Evolutionary conservation across 2,329 filamentous ascomycete genomes (phyloP).

Genomic region (Alternaria tenuissima): DNA sequence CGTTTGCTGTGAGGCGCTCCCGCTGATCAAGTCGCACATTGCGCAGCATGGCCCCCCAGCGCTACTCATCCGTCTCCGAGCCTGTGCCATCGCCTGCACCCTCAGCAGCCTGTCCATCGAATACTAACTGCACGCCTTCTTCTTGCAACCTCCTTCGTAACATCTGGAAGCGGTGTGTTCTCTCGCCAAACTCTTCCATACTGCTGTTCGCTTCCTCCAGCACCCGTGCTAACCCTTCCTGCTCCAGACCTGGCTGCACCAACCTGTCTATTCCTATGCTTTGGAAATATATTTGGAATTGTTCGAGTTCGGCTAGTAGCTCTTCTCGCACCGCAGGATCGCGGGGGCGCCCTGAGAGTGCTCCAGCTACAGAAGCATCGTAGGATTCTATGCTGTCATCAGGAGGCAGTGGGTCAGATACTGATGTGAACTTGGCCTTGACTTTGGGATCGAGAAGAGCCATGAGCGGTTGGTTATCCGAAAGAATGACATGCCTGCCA

Average conservation of each 20-base stretch:
- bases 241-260: slow-evolving; percentile 25
- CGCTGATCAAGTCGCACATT: slow-evolving; percentile 3
- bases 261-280: slow-evolving; percentile 34
- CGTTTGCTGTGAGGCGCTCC: not conserved
- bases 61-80: slow-evolving; percentile 24
- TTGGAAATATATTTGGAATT: slow-evolving; percentile 40
- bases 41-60: not conserved
- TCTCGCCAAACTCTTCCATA: slow-evolving; percentile 39
- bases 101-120: slow-evolving; percentile 26
- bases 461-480: slow-evolving; percentile 76
- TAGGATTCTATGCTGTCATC: slow-evolving; percentile 52
- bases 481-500: slow-evolving; percentile 80
- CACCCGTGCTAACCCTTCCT: slow-evolving; percentile 28
- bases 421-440: slow-evolving; percentile 63
- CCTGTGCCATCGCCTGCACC: slow-evolving; percentile 8
- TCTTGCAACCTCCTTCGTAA: slow-evolving; percentile 31
- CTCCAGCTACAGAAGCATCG: slow-evolving; percentile 13
- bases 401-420: slow-evolving; percentile 85
- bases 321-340: slow-evolving; percentile 19
- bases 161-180: slow-evolving; percentile 33
- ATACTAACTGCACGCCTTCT: slow-evolving; percentile 37
- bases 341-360: slow-evolving; percentile 5
- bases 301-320: slow-evolving; percentile 37
- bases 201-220: slow-evolving; percentile 33
- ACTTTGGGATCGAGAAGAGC: slow-evolving; percentile 71